These are phyloP conservation scores for Aspergillus sp. DNA, from an alignment of 2,329 filamentous ascomycete species.

Conservation along the genomic window DNA sequence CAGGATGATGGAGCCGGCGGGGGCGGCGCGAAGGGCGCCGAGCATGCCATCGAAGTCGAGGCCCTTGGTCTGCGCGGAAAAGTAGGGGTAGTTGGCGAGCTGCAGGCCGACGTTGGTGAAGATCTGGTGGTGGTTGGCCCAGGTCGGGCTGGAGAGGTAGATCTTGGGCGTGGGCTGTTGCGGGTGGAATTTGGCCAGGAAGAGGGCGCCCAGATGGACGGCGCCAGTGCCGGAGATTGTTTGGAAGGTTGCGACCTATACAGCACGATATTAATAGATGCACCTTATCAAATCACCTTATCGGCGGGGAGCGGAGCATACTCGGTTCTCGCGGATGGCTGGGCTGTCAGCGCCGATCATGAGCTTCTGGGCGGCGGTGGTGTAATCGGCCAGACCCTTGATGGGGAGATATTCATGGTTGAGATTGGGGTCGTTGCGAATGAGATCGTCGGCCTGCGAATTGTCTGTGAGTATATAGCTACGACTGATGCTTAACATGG, in stretches of 20 bases:
- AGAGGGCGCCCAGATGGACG: conserved; percentile 87
- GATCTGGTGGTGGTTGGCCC: conserved; percentile 99
- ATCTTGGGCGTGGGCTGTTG: conserved; percentile 62
- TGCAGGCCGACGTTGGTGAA: conserved; percentile 83
- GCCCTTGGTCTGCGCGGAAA: conserved; percentile 80
- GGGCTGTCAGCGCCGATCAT: conserved; percentile 77
- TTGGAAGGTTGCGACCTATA: conserved; percentile 70
- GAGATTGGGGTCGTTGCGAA: conserved; percentile 81
- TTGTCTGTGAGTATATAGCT: neutral
- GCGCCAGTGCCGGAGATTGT: conserved; percentile 97
- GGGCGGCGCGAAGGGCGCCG: conserved; percentile 64
- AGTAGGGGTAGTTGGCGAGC: conserved; percentile 88
- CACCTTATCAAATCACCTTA: no score
- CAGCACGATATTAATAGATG: no score
- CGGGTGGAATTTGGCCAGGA: conserved; percentile 87
- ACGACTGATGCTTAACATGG: conserved; percentile 1
- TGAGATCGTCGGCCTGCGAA: conserved; percentile 82
- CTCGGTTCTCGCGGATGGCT: conserved; percentile 79
- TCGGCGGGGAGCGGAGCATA: conserved; percentile 33
- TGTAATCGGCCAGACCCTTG: conserved; percentile 81
- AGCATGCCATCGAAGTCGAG: conserved; percentile 92
- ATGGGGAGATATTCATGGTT: conserved; percentile 99
- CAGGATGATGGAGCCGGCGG: conserved; percentile 78
- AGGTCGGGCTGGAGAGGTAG: conserved; percentile 93
- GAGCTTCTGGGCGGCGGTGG: conserved; percentile 83